Conservation (phyloP, 148 eudicot species). For the Chenopodium suecicum region DNA sequence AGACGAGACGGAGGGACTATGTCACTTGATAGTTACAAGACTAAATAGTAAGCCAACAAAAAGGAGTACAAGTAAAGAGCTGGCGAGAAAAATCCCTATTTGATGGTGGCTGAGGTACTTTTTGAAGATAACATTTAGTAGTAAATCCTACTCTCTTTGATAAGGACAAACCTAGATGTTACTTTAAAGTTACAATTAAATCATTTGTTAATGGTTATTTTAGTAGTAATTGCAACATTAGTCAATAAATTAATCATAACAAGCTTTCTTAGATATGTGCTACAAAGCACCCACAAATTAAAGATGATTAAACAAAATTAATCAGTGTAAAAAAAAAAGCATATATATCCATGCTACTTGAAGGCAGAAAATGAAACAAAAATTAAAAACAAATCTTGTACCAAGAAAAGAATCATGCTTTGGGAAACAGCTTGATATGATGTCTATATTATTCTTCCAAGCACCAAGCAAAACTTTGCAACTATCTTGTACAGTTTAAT, state of each 20-base stretch:
- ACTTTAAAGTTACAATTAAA: not conserved
- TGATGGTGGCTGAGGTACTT: conserved; percentile 24
- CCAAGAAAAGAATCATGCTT: conserved; percentile 4
- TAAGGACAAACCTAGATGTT: conserved; percentile 7
- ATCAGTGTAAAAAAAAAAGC: not conserved
- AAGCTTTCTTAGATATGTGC: not conserved
- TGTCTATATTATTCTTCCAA: conserved; percentile 6
- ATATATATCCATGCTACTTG: conserved; percentile 5
- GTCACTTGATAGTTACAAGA: not conserved
- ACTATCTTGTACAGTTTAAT: not conserved
- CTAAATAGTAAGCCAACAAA: not conserved
- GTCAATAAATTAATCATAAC: not conserved
- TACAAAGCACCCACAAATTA: not conserved
- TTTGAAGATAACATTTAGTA: not conserved
- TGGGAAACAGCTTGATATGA: conserved; percentile 11
- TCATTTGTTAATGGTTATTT: not conserved
- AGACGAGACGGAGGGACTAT: not conserved
- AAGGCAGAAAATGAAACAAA: conserved; percentile 2
- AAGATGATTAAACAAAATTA: not conserved
- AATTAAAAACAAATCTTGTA: conserved; percentile 19
- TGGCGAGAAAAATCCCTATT: not conserved
- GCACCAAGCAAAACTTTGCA: not conserved
- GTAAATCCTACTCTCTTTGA: not conserved
- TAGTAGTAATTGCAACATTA: not conserved
- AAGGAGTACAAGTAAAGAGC: not conserved